Evolutionary conservation across 2,329 filamentous ascomycete genomes (phyloP).

Genomic region (Penicillium sp.): DNA sequence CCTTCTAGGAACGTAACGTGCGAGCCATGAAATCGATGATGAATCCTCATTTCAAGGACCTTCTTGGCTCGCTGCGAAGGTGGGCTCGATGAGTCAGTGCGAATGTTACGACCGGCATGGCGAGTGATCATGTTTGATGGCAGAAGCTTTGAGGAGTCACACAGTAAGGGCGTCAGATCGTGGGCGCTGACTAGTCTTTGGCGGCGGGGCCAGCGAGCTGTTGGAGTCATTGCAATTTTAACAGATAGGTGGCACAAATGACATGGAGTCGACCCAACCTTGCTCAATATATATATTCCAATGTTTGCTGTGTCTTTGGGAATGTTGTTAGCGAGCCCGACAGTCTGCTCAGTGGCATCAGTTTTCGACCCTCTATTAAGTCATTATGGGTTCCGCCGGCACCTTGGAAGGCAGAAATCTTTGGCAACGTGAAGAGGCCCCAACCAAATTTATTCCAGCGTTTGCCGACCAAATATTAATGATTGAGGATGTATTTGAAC

Average conservation of each 20-base stretch:
- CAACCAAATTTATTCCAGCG: neutral
- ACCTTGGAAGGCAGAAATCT: neutral
- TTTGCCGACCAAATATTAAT: neutral
- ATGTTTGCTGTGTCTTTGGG: neutral
- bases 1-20: neutral
- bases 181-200: neutral
- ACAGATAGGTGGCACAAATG: neutral
- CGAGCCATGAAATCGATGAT: neutral
- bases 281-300: neutral
- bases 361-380: neutral
- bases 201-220: neutral
- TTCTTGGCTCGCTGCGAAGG: neutral
- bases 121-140: neutral
- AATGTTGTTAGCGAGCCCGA: neutral
- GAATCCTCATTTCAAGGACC: neutral
- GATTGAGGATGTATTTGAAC: too few species aligned
- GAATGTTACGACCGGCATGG: neutral
- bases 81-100: neutral
- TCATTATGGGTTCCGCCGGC: neutral
- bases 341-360: neutral
- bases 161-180: neutral
- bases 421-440: neutral
- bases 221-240: neutral
- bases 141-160: neutral
- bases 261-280: neutral